Evolutionary conservation across 257 asterid species (phyloP), one percentile per base, ranked within the genome.

Genomic region (Plectranthus barbatus): DNA sequence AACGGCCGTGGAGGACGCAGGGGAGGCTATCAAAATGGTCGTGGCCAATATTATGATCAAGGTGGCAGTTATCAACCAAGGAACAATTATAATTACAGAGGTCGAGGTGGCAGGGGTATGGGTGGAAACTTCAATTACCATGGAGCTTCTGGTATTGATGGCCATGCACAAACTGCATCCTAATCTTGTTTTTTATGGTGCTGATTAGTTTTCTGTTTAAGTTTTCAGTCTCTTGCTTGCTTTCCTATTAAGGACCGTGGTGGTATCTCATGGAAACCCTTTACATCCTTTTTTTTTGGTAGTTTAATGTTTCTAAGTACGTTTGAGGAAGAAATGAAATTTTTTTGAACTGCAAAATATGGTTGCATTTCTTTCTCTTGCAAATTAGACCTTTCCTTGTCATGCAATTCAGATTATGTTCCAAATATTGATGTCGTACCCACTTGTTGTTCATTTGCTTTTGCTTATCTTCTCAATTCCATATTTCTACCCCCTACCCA

Each of bases 71-170:
- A 85, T 66, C 62, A 81, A 56, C 84, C 71, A 10, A 73, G 94
- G 74, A 76, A 68, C 78, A 74, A 69, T 56, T 64, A 75, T 74
- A 74, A 76, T 57, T 75, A 56, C 73, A 72, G 95, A 79, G 88
- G 91, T 60, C 74, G 96, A 62, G 91, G 96, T 8, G 83, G 93
- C 57, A 77, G 94, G 70, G 94, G 94, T 66, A 74, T 77, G 72
- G 76, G 76, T 42, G 92, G 85, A 19, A 75, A 72, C 62, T 69
- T 75, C 54, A 67, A 54, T 51, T 55, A 82, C 65, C 69, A 69
- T 12, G 79, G 75, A 33, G 48, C 70, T 12, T 61, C 75, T 9
- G 83, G 77, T 9, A 68, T 72, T 42, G 7, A 1, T 6, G 48
- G 5, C 8, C 48, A 42, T 34, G 86, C 73, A 1, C 67, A 71